Conservation (phyloP, 495 filamentous ascomycete species). For the Bathelium albidoporum region DNA sequence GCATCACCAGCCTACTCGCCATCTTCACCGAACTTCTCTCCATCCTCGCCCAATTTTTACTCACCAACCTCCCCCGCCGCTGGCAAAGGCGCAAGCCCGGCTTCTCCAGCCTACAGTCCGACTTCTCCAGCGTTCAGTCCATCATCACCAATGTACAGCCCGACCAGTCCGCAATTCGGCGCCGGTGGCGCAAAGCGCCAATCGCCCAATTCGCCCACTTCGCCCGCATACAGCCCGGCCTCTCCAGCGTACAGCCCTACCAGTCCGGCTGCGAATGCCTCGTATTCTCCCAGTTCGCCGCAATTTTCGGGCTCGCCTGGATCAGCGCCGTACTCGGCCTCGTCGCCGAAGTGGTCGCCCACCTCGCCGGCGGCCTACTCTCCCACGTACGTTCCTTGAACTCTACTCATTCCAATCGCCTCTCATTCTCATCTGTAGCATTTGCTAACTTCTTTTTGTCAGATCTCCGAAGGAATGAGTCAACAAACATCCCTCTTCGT, state of each 20-base stretch:
- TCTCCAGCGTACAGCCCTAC: slow-evolving; percentile 50
- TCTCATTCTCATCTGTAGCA: not conserved
- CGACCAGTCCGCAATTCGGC: slow-evolving; percentile 24
- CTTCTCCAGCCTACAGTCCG: slow-evolving; percentile 73
- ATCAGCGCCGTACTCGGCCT: slow-evolving; percentile 34
- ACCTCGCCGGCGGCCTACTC: slow-evolving; percentile 22
- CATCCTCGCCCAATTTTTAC: slow-evolving; percentile 43
- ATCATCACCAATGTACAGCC: slow-evolving; percentile 39
- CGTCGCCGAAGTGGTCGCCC: slow-evolving; percentile 48
- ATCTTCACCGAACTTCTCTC: slow-evolving; percentile 73
- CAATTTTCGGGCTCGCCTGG: slow-evolving; percentile 33
- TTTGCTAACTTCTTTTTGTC: not conserved
- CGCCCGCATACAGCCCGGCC: slow-evolving; percentile 51
- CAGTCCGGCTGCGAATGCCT: slow-evolving; percentile 29
- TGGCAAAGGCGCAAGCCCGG: slow-evolving; percentile 37
- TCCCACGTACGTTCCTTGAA: slow-evolving; percentile 23
- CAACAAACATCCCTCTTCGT: not conserved
- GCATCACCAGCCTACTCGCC: slow-evolving; percentile 64
- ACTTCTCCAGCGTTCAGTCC: slow-evolving; percentile 56
- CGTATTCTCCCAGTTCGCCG: slow-evolving; percentile 62
- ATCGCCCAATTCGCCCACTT: slow-evolving; percentile 68
- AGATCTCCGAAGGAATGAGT: slow-evolving; percentile 13
- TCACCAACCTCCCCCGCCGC: slow-evolving; percentile 55
- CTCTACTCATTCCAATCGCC: not conserved
- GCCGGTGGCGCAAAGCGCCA: slow-evolving; percentile 15